A percentile compares a stretch with the other conserved stretches of the same genome.
Evolutionary conservation across 331 rosid species (phyloP).

Genomic region (Acacia pycnantha): DNA sequence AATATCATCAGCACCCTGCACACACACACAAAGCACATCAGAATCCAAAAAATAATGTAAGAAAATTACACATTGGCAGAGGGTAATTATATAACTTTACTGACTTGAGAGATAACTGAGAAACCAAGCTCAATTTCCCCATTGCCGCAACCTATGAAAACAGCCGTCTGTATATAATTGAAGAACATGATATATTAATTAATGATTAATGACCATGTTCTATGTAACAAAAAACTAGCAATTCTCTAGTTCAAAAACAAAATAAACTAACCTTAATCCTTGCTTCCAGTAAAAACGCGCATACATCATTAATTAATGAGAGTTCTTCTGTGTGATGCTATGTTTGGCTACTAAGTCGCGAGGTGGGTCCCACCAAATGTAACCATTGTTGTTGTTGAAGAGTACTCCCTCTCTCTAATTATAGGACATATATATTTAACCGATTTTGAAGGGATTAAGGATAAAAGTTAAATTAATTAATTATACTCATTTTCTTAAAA

Average conservation of each 20-base stretch:
- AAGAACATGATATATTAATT: background rate
- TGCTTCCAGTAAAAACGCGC: conserved; percentile 59
- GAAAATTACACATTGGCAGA: background rate
- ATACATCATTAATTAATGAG: background rate
- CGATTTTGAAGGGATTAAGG: no score
- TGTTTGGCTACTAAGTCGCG: background rate
- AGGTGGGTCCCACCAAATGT: no score
- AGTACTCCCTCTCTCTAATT: no score
- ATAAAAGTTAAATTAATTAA: no score
- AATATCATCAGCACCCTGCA: conserved; percentile 40
- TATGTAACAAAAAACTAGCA: background rate
- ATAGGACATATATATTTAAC: no score
- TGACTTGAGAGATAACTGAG: conserved; percentile 63
- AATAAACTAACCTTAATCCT: conserved; percentile 63
- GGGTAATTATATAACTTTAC: background rate
- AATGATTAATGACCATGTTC: background rate
- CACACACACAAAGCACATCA: background rate
- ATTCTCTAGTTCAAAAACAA: conserved; percentile 17
- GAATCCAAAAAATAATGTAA: background rate
- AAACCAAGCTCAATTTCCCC: conserved; percentile 95
- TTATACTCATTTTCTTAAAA: no score
- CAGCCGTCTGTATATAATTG: conserved; percentile 50
- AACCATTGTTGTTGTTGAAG: no score
- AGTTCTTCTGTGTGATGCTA: background rate
- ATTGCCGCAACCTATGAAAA: conserved; percentile 76